Evolutionary conservation across 2,329 filamentous ascomycete species (phyloP), one percentile per base, ranked within the genome.

Genomic region (Penicillium sp.): DNA sequence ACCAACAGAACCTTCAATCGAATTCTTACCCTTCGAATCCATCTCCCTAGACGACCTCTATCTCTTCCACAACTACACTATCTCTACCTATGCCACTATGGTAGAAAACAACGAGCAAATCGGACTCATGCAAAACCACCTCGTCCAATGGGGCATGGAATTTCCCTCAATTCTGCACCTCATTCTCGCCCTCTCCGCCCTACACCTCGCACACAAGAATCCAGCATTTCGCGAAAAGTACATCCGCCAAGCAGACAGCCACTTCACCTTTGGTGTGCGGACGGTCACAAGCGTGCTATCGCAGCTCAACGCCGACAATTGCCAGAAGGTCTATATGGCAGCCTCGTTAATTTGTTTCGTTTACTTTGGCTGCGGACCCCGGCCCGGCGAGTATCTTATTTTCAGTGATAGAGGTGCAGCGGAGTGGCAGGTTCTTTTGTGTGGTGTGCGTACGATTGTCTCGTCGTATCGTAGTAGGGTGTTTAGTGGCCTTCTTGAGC

Each of bases 251-350:
- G 74, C 73, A 5, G 71, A 75, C 49, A 62, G 64, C 3, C 74
- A 76, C 58, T 76, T 76, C 37, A 75, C 70, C 0, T 75, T 76
- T 43, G 74, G 74, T 0, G 62, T 76, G 0, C 70, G 65, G n/a
- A 75, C 72, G 2, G 73, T 76, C 0, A 75, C 72, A 0, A 52
- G 67, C 1, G 65, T 76, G 0, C 59, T 76, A 3, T 62, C 71
- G 0, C 58, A 67, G 13, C 54, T 76, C 0, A 60, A 72, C 40
- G 55, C 56, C 1, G 65, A 65, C 0, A 76, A 71, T 40, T 75
- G 74, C 25, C 74, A 76, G 37, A 59, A 63, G 7, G 64, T 76
- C 10, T 76, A 76, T 58, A 71, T 75, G 28, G 68, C 74, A 0
- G 68, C 73, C 0, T 61, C 69, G 10, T 30, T 76, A 37, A 70